Base-by-base conservation (phyloP, 768 basidiomycete genomes). In the Pulveroboletus frians region DNA sequence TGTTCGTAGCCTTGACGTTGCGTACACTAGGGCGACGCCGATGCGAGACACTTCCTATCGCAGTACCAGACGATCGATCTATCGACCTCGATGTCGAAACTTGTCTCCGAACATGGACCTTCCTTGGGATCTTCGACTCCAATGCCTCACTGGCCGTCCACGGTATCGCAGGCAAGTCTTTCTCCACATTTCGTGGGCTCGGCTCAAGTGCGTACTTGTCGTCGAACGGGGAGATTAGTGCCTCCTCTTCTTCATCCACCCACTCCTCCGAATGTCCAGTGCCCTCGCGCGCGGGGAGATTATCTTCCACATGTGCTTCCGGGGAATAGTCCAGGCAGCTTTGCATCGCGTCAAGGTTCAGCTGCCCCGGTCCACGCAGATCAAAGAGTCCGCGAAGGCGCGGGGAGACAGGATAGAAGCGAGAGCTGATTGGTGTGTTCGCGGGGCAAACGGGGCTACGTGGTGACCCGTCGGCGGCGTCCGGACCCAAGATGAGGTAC, bases 361-460 rank as follows among this genome's bases (percentile, higher is more conserved):
- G 44, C 20, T 53, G 53, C 3, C 66, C 59, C 2, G 64, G 64
- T 17, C 64, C 64, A 14, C 26, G 61, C 9, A 64, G 29, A 39
- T 66, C 66, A 34, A 66, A 68, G 46, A 66, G 59, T 9, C 66
- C 66, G 13, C 55, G 64, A 36, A 66, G 64, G 35, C 64, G 64
- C 26, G 66, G 66, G 9, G 66, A 56, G 15, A 55, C 31, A 9
- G 40, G 34, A 21, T 43, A 49, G 15, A 63, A 40, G 17, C 53
- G 54, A 40, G 53, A 41, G 32, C 36, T 21, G 21, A 50, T 43
- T 0, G 65, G 65, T 2, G 63, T 65, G 36, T 65, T 62, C 42
- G 43, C 11, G 7, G 62, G 57, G 29, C 57, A 63, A 14, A 39
- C 45, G 9, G 60, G 60, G 32, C 49, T 52, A 26, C 43, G n/a